phyloP scores from a whole-genome alignment of 164 flowering plant species.

The Vitis cinerea region DNA sequence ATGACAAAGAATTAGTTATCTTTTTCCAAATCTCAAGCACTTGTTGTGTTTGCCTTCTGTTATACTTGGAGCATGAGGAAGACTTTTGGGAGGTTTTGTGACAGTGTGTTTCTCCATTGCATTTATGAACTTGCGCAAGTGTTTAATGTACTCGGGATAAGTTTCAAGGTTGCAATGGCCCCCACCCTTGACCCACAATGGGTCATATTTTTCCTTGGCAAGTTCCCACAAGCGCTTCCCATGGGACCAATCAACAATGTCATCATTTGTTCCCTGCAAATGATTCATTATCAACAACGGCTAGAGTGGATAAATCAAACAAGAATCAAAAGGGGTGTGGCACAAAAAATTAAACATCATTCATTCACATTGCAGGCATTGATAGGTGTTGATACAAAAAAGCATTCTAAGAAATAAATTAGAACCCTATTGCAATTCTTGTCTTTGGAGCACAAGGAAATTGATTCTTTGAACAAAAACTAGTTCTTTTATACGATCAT shows the following conservation, averaged over 20 bases:
- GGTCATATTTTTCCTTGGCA: slow-evolving; percentile 91
- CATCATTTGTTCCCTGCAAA: slow-evolving; percentile 86
- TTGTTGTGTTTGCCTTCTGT: slow-evolving; percentile 71
- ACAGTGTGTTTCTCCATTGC: slow-evolving; percentile 81
- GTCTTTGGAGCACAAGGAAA: no score
- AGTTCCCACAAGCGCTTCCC: slow-evolving; percentile 97
- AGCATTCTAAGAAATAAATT: background rate
- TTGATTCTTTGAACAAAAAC: no score
- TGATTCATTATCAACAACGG: slow-evolving; percentile 4
- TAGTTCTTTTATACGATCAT: no score
- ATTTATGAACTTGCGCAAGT: slow-evolving; percentile 81
- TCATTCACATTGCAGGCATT: no score
- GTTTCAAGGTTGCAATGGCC: slow-evolving; percentile 98
- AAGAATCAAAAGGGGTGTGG: background rate
- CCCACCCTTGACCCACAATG: slow-evolving; percentile 94
- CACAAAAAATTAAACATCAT: no score
- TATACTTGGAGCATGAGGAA: slow-evolving; percentile 36
- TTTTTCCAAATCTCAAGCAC: slow-evolving; percentile 81
- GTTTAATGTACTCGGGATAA: slow-evolving; percentile 91
- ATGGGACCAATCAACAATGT: slow-evolving; percentile 89
- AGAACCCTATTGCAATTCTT: background rate
- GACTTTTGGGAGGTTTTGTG: slow-evolving; percentile 46
- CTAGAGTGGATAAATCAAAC: slow-evolving; percentile 6
- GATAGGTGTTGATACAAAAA: background rate
- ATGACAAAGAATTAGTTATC: slow-evolving; percentile 24